Percentiles rank a stretch among this genome's conserved stretches.
These are phyloP conservation scores for Hypsizygus marmoreus DNA, from an alignment of 768 basidiomycete species.

Conservation along the genomic window DNA sequence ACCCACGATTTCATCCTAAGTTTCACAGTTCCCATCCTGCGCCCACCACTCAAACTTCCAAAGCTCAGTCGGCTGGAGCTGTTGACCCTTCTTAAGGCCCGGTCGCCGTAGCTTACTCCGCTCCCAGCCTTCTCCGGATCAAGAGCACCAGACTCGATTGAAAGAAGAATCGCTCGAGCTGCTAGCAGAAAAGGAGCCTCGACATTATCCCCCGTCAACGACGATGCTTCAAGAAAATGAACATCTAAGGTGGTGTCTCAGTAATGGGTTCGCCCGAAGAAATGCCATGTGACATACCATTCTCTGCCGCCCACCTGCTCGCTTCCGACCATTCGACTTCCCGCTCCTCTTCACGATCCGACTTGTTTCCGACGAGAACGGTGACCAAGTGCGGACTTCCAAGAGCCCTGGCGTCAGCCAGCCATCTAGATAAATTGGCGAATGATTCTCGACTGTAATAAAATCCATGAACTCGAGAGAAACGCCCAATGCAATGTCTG, in stretches of 20 bases:
- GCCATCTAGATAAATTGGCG: constrained; percentile 80
- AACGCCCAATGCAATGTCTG: constrained; percentile 8
- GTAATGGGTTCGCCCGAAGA: constrained; percentile 1
- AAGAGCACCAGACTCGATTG: constrained; percentile 87
- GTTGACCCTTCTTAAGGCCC: constrained; percentile 87
- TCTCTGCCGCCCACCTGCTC: constrained; percentile 93
- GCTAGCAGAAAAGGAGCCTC: constrained; percentile 90
- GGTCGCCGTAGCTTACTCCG: constrained; percentile 95
- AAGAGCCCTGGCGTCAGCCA: constrained; percentile 90
- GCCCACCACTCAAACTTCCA: constrained; percentile 74
- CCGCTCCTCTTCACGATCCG: constrained; percentile 90
- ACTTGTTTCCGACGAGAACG: constrained; percentile 93
- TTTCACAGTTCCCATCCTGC: constrained; percentile 61
- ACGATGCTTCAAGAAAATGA: constrained; percentile 93
- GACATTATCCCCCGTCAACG: constrained; percentile 89
- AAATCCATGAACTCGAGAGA: constrained; percentile 14
- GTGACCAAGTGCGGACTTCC: constrained; percentile 90
- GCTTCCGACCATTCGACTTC: constrained; percentile 97
- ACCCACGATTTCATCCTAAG: constrained; percentile 64
- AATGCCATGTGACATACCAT: constrained; percentile 54
- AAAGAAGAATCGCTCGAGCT: constrained; percentile 83
- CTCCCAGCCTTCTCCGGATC: constrained; percentile 95
- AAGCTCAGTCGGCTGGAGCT: constrained; percentile 89
- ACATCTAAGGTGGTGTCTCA: constrained; percentile 56
- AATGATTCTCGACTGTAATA: constrained; percentile 81